phyloP scores from a whole-genome alignment of 371 early-diverging fungal genomes.

The Rhizomucor miehei region DNA sequence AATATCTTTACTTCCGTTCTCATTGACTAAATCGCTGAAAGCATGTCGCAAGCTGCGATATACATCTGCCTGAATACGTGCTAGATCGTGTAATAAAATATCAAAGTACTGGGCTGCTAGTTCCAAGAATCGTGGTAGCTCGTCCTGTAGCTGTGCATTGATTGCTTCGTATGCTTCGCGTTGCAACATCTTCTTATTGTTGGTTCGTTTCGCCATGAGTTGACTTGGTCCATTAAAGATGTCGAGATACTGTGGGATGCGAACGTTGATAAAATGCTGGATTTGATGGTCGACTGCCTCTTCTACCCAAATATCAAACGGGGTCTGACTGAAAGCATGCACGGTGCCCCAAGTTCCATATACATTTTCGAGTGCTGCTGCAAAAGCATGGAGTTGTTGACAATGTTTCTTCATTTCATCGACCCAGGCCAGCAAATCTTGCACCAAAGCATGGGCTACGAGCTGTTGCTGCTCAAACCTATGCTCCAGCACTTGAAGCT shows the following conservation, averaged over 20 bases:
- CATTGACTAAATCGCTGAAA: neutral
- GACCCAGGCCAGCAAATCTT: slow-evolving; percentile 35
- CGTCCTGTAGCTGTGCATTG: slow-evolving; percentile 65
- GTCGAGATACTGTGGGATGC: slow-evolving; percentile 44
- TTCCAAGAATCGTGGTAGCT: slow-evolving; percentile 61
- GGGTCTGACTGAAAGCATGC: too few relatives aligned
- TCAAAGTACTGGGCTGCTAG: slow-evolving; percentile 57
- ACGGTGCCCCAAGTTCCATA: slow-evolving; percentile 30
- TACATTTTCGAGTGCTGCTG: slow-evolving; percentile 46
- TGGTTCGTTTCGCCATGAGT: slow-evolving; percentile 65
- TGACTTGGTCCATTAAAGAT: slow-evolving; percentile 57
- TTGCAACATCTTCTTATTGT: slow-evolving; percentile 64
- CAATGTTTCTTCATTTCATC: slow-evolving; percentile 45
- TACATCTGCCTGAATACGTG: slow-evolving; percentile 47
- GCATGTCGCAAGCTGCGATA: slow-evolving; percentile 17
- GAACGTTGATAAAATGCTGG: slow-evolving; percentile 15
- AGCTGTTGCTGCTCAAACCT: slow-evolving; percentile 50
- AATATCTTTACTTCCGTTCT: neutral
- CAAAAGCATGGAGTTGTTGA: slow-evolving; percentile 46
- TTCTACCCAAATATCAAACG: neutral
- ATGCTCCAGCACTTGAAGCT: slow-evolving; percentile 46
- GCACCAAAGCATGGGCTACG: slow-evolving; percentile 29
- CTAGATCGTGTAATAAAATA: slow-evolving; percentile 44
- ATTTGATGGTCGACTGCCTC: slow-evolving; percentile 2
- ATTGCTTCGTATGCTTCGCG: slow-evolving; percentile 60